These are phyloP conservation scores for Alnus glutinosa DNA, from an alignment of 306 rosid species.

Conservation along the genomic window DNA sequence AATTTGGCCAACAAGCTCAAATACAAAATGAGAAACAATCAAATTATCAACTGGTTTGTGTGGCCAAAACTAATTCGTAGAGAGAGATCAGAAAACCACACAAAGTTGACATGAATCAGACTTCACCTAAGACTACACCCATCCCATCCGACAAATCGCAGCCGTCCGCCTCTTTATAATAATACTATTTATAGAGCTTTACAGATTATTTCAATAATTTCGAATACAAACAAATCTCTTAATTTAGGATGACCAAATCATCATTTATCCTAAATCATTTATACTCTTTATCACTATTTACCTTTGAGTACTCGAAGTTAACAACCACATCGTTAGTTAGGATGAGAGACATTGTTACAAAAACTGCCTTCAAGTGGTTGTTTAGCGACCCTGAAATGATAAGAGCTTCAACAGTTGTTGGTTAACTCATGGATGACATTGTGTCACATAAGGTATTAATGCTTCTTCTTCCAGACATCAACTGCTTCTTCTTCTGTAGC, in stretches of 20 bases:
- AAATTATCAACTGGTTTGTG: too few species aligned
- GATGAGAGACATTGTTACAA: slow-evolving; percentile 28
- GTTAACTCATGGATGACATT: slow-evolving; percentile 49
- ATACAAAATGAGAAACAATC: too few species aligned
- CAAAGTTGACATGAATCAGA: slow-evolving; percentile 57
- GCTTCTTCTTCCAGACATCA: too few species aligned
- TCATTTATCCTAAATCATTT: too few species aligned
- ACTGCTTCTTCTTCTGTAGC: too few species aligned
- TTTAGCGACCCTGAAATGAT: slow-evolving; percentile 29
- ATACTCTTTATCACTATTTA: not conserved
- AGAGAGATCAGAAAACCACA: slow-evolving; percentile 14
- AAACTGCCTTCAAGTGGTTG: slow-evolving; percentile 40
- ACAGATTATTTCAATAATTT: too few species aligned
- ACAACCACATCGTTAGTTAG: slow-evolving; percentile 26
- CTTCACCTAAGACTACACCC: slow-evolving; percentile 65
- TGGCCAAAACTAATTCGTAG: not conserved
- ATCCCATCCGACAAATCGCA: slow-evolving; percentile 55
- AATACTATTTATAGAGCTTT: too few species aligned
- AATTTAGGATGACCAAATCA: too few species aligned
- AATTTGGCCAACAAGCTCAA: too few species aligned
- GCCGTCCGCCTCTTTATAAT: slow-evolving; percentile 53
- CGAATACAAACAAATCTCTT: too few species aligned
- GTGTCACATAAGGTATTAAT: slow-evolving; percentile 36
- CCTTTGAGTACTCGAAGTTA: slow-evolving; percentile 7
- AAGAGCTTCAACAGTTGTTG: slow-evolving; percentile 17